Evolutionary conservation across 139 green algal genomes (phyloP).

Genomic region (Coccomyxa sp.): DNA sequence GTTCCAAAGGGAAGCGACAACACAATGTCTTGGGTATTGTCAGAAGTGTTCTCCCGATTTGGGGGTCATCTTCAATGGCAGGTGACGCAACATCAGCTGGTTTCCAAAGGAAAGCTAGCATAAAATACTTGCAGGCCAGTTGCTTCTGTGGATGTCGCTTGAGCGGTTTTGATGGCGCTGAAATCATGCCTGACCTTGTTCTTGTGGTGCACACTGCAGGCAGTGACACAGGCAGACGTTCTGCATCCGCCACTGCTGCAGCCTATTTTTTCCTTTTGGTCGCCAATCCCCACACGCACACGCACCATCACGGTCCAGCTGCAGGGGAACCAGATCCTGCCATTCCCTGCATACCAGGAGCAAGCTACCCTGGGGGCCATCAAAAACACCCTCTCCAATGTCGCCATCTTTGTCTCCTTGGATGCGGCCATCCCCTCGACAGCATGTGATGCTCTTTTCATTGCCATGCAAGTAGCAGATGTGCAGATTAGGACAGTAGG

Average conservation of each 20-base stretch:
- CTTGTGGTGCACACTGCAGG: slow-evolving; percentile 9
- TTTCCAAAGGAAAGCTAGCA: no score
- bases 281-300: slow-evolving; percentile 38
- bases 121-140: no score
- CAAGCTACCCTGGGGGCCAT: slow-evolving; percentile 17
- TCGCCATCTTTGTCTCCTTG: slow-evolving; percentile 2
- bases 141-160: no score
- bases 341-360: slow-evolving; percentile 15
- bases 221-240: slow-evolving; percentile 39
- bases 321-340: not conserved
- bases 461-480: no score
- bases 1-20: no score
- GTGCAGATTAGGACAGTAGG: no score
- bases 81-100: no score
- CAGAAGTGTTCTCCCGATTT: no score
- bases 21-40: no score
- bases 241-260: slow-evolving; percentile 30
- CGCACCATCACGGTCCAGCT: slow-evolving; percentile 4
- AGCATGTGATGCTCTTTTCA: not conserved
- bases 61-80: no score
- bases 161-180: no score
- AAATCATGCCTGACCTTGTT: no score
- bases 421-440: slow-evolving; percentile 11
- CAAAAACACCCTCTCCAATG: slow-evolving; percentile 5
- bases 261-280: slow-evolving; percentile 28